phyloP scores from a whole-genome alignment of 768 basidiomycete species.

The Xerocomus spinulosus region DNA sequence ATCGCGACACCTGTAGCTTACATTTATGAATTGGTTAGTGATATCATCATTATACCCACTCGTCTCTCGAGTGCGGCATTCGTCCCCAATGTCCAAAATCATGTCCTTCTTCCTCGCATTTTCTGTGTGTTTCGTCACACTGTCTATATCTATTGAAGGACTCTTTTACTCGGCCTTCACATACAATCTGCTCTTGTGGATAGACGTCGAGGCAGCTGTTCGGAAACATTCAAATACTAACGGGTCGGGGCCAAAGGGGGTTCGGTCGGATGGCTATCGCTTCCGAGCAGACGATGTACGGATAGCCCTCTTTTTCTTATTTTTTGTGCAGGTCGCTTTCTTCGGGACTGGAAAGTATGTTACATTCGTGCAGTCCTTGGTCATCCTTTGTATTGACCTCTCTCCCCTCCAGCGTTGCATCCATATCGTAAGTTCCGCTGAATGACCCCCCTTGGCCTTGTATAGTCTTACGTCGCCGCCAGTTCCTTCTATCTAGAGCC shows the following conservation, averaged over 20 bases:
- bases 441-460: background rate
- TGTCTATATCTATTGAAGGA: constrained; percentile 80
- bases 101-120: constrained; percentile 67
- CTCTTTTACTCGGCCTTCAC: constrained; percentile 75
- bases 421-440: constrained; percentile 59
- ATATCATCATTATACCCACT: constrained; percentile 51
- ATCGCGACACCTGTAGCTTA: background rate
- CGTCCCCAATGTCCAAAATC: constrained; percentile 46
- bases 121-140: constrained; percentile 67
- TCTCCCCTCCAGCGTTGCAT: constrained; percentile 54
- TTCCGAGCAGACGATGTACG: constrained; percentile 61
- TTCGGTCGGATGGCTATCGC: constrained; percentile 27
- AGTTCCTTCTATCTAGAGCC: constrained; percentile 85
- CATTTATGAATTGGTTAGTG: constrained; percentile 39
- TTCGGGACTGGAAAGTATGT: constrained; percentile 82
- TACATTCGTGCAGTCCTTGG: background rate
- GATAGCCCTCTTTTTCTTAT: constrained; percentile 76
- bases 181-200: constrained; percentile 60
- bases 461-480: background rate
- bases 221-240: constrained; percentile 5
- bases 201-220: constrained; percentile 50
- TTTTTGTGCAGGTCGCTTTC: constrained; percentile 83
- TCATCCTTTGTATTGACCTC: background rate
- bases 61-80: constrained; percentile 31
- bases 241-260: constrained; percentile 1